These are phyloP conservation scores for Dacryopinax primogenitus DNA, from an alignment of 768 basidiomycete species.

Conservation along the genomic window DNA sequence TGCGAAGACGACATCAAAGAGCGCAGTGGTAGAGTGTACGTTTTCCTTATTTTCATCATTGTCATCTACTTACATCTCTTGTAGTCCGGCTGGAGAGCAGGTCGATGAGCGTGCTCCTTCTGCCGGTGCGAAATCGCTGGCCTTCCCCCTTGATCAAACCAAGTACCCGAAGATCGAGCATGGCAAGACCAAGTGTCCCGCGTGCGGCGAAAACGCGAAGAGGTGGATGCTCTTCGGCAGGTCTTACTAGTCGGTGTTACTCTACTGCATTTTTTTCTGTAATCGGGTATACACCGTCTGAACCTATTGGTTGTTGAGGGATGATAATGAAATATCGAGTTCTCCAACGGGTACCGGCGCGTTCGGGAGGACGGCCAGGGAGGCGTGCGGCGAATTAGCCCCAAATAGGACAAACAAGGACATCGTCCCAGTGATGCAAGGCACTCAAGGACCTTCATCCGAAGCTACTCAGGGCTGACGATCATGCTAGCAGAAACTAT, in stretches of 20 bases:
- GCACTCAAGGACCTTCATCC: conserved; percentile 5
- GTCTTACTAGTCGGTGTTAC: conserved; percentile 41
- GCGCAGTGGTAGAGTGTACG: conserved; percentile 69
- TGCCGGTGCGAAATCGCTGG: conserved; percentile 92
- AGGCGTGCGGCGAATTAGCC: not conserved
- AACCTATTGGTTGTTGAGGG: not conserved
- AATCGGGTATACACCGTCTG: not conserved
- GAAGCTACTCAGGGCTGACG: not conserved
- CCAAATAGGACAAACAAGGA: not conserved
- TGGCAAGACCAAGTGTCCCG: conserved; percentile 81
- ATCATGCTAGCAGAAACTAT: not conserved
- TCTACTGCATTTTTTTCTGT: not conserved
- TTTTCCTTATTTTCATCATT: conserved; percentile 11
- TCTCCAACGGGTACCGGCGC: not conserved
- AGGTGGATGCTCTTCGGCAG: conserved; percentile 95
- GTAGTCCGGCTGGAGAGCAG: conserved; percentile 52
- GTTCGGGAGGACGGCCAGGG: not conserved
- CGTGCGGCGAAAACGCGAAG: conserved; percentile 78
- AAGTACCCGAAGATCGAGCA: conserved; percentile 66
- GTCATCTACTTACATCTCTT: not conserved
- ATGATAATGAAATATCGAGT: not conserved
- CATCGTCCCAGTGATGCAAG: conserved; percentile 1
- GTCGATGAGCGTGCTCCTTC: conserved; percentile 93
- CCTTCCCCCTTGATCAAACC: conserved; percentile 89
- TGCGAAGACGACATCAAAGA: conserved; percentile 99